Conservation (phyloP, 345 rosid genomes). For the sweet orange (Citrus sinensis) region DNA sequence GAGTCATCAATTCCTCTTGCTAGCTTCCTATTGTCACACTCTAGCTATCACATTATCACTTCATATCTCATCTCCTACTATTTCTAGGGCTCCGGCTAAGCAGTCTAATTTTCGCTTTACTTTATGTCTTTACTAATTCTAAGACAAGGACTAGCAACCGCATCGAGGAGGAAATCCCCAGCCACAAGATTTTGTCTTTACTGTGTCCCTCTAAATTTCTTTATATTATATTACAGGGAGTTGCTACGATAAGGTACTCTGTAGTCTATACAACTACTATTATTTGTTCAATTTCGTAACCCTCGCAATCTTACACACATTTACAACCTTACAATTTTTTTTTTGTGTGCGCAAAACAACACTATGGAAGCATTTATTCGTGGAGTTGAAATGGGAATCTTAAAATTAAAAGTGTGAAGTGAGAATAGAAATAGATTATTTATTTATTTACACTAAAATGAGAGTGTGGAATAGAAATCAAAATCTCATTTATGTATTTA, state of each 20-base stretch:
- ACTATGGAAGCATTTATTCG: too few relatives aligned
- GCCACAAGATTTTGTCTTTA: background rate
- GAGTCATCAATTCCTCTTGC: background rate
- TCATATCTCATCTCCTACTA: background rate
- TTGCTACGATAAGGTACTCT: background rate
- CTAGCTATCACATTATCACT: background rate
- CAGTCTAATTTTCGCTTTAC: background rate
- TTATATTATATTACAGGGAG: background rate
- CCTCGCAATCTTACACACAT: too few relatives aligned
- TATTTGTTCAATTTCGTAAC: background rate
- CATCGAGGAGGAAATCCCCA: background rate
- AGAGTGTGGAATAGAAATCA: fast-evolving
- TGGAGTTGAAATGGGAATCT: fast-evolving
- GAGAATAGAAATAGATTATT: too few relatives aligned
- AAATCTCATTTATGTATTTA: too few relatives aligned
- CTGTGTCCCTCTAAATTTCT: background rate
- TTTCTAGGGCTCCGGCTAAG: background rate
- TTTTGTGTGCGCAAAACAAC: too few relatives aligned
- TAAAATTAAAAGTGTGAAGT: too few relatives aligned
- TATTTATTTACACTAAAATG: too few relatives aligned
- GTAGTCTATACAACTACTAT: background rate
- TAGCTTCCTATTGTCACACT: background rate
- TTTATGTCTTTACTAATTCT: background rate
- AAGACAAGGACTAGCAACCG: background rate
- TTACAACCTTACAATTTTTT: too few relatives aligned